phyloP scores from a whole-genome alignment of 2,329 filamentous ascomycete genomes.

The Penicillium hesseltinei region DNA sequence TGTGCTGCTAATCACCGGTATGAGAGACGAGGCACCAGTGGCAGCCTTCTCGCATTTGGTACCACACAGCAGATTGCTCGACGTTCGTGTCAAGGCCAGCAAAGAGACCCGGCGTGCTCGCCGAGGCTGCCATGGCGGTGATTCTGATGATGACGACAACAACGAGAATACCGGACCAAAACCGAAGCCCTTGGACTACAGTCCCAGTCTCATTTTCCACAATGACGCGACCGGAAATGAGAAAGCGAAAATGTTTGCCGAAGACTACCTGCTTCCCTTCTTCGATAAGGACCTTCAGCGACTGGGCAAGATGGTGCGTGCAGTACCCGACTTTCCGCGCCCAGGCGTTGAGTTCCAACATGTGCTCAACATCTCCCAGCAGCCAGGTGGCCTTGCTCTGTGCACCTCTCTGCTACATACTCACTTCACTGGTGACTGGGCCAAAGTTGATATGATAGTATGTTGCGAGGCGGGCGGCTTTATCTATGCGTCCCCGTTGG shows the following conservation, averaged over 20 bases:
- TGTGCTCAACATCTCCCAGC: constrained; percentile 56
- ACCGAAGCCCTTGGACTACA: constrained; percentile 26
- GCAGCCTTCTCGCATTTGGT: constrained; percentile 55
- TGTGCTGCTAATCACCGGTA: constrained; percentile 61
- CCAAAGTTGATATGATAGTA: constrained; percentile 46
- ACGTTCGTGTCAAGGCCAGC: constrained; percentile 51
- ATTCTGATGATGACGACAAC: background rate
- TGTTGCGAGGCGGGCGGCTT: constrained; percentile 60
- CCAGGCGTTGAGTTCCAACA: constrained; percentile 56
- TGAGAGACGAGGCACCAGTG: constrained; percentile 61
- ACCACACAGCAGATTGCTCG: constrained; percentile 53
- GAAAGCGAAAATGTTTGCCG: constrained; percentile 43
- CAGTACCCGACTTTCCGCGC: constrained; percentile 52
- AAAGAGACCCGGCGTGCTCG: constrained; percentile 33
- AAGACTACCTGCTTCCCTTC: constrained; percentile 46
- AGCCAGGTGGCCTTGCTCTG: constrained; percentile 50
- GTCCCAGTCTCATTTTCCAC: constrained; percentile 51
- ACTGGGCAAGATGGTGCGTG: constrained; percentile 52
- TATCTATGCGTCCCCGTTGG: constrained; percentile 55
- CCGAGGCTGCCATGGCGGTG: background rate
- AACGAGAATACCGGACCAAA: background rate
- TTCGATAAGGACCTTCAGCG: constrained; percentile 47
- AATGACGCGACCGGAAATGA: constrained; percentile 51
- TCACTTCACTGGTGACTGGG: constrained; percentile 51
- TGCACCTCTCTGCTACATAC: constrained; percentile 52